phyloP scores from a whole-genome alignment of 2,329 filamentous ascomycete genomes.

The Thelonectria blattea region DNA sequence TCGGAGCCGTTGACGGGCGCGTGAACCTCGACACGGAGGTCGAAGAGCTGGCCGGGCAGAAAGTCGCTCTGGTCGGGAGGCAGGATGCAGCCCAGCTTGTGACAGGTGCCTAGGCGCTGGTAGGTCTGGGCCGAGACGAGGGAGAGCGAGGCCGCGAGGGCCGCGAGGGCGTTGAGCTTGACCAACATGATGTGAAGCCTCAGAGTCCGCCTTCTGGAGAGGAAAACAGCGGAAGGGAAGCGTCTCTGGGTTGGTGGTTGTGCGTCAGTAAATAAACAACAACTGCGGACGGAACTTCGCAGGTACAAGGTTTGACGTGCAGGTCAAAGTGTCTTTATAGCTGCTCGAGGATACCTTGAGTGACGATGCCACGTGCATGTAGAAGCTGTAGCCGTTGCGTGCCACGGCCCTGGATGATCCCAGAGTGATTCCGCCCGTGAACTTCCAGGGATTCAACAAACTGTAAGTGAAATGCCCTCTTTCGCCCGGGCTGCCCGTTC shows the following conservation, averaged over 20 bases:
- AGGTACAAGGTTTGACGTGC: too few species aligned
- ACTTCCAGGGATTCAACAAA: too few species aligned
- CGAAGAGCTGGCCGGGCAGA: conserved; percentile 82
- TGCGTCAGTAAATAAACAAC: conserved; percentile 20
- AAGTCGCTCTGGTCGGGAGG: conserved; percentile 76
- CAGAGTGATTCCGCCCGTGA: too few species aligned
- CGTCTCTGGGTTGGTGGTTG: conserved; percentile 8
- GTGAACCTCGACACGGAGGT: conserved; percentile 83
- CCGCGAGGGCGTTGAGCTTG: conserved; percentile 45
- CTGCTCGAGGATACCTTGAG: not conserved
- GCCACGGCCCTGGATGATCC: not conserved
- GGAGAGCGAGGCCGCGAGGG: conserved; percentile 44
- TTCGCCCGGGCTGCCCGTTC: too few species aligned
- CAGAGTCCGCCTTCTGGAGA: not conserved
- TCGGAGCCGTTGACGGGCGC: conserved; percentile 83
- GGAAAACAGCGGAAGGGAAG: not conserved
- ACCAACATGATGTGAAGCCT: conserved; percentile 40
- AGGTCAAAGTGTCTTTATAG: conserved; percentile 25
- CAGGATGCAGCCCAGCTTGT: conserved; percentile 63
- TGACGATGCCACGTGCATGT: conserved; percentile 18
- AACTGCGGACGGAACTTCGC: conserved; percentile 27
- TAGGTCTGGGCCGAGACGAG: conserved; percentile 62
- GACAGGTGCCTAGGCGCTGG: conserved; percentile 65
- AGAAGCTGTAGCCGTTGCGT: conserved; percentile 8
- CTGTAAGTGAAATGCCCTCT: too few species aligned